These are phyloP conservation scores for Saccharata proteae DNA, from an alignment of 2,329 filamentous ascomycete species.

Conservation along the genomic window DNA sequence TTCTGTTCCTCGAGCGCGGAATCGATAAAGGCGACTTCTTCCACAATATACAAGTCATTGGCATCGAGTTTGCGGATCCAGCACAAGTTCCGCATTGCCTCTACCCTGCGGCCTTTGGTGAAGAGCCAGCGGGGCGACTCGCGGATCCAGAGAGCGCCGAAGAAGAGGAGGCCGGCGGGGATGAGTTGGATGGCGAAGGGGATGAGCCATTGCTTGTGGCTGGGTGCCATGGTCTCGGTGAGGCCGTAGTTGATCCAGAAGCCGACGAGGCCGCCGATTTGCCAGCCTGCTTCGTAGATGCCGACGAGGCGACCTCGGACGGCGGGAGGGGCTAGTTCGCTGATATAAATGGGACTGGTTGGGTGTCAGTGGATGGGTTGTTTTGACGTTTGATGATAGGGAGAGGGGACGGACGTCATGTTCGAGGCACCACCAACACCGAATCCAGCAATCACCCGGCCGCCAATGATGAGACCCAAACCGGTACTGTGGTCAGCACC, in stretches of 20 bases:
- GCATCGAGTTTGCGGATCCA: slow-evolving; percentile 51
- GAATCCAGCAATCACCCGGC: slow-evolving; percentile 45
- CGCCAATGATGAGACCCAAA: slow-evolving; percentile 48
- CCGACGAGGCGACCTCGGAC: slow-evolving; percentile 48
- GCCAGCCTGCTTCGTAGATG: slow-evolving; percentile 45
- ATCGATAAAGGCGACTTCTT: slow-evolving; percentile 62
- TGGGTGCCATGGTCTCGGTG: slow-evolving; percentile 28
- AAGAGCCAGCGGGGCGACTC: slow-evolving; percentile 55
- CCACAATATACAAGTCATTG: slow-evolving; percentile 55
- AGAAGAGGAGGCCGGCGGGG: slow-evolving; percentile 24
- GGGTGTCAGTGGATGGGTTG: no score
- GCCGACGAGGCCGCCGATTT: slow-evolving; percentile 38
- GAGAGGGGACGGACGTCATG: no score
- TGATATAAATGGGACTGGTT: slow-evolving; percentile 52
- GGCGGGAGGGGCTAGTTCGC: slow-evolving; percentile 45
- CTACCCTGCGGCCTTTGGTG: slow-evolving; percentile 47
- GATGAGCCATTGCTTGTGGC: slow-evolving; percentile 37
- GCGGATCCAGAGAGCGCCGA: slow-evolving; percentile 44
- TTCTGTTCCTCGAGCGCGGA: slow-evolving; percentile 55
- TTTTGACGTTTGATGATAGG: no score
- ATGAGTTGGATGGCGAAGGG: slow-evolving; percentile 49
- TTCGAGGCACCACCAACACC: slow-evolving; percentile 45
- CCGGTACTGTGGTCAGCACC: slow-evolving; percentile 32
- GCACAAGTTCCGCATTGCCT: slow-evolving; percentile 38
- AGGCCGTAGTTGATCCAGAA: slow-evolving; percentile 37